Base-by-base conservation (phyloP, 2,329 filamentous ascomycete genomes). In the Tricladium varicosporioides region DNA sequence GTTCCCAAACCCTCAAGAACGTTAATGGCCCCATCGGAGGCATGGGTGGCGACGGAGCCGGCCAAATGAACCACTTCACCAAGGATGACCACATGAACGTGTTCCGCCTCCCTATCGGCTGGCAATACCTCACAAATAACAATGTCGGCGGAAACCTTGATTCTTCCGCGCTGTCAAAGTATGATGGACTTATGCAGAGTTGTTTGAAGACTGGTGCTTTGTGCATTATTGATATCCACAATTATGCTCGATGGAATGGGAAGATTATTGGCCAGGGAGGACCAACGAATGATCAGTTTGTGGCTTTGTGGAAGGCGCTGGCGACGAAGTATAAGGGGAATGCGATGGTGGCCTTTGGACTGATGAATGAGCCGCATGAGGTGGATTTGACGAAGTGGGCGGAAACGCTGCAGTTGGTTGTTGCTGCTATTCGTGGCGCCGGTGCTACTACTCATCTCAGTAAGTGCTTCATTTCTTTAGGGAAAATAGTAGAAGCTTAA, bases 191-290 rank as follows among this genome's bases (percentile, higher is more conserved):
- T 8, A 74, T 86, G 18, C 77, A 84, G 62, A 76, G 75, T 22
- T 87, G 84, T 63, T 71, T 86, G 15, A 72, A 67, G 15, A 80
- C 81, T 0, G 82, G 82, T 18, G 80, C 82, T 1, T 71, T 76
- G 60, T 87, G 84, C 68, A 80, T 86, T 65, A 73, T 87, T 54
- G 83, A 86, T 64, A 65, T 82, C 27, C 79, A 83, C 72, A 83
- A 82, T 69, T 83, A 69, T 70, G 84, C 78, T 0, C 77, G 85
- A 48, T 87, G 81, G 76, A 80, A 88, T 62, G 80, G 80, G 13
- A 70, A 71, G 2, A 83, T 89, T 61, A 80, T 89, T 55, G 86
- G 85, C 1, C 85, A 88, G 66, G 85, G 84, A 18, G 85, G 84
- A 0, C 84, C 84, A 0, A 78, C 77, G 0, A 78, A 87, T 66